phyloP scores from a whole-genome alignment of 2,329 filamentous ascomycete genomes.

The Aspergillus carbonarius region DNA sequence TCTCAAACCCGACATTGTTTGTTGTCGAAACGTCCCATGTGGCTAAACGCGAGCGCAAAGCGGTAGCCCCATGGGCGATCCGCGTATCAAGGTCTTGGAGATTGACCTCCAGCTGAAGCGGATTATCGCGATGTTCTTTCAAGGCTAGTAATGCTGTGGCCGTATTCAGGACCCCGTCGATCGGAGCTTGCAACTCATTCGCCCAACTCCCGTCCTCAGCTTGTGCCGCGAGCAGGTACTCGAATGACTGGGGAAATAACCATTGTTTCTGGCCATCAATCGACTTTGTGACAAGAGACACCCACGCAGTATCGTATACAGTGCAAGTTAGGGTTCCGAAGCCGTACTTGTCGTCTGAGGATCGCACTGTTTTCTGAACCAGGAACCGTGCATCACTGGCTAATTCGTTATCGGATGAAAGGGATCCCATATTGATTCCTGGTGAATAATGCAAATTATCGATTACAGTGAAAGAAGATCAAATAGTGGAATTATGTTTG shows the following conservation, averaged over 20 bases:
- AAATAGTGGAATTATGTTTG: too few relatives aligned
- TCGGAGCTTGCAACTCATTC: conserved; percentile 20
- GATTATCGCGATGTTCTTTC: conserved; percentile 7
- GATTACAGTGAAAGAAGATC: too few relatives aligned
- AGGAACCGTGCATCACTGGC: too few relatives aligned
- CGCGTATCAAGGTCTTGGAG: not conserved
- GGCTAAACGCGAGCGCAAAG: conserved; percentile 10
- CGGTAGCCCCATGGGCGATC: not conserved
- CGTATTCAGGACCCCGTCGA: conserved; percentile 38
- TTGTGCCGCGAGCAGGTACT: conserved; percentile 28
- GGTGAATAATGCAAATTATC: too few relatives aligned
- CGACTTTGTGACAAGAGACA: conserved; percentile 8
- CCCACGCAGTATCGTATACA: conserved; percentile 9
- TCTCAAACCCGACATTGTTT: conserved; percentile 37
- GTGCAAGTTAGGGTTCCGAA: too few relatives aligned
- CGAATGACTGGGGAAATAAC: conserved; percentile 36
- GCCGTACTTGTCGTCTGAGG: too few relatives aligned
- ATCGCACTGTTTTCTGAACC: too few relatives aligned
- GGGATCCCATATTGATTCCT: too few relatives aligned
- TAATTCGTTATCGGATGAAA: too few relatives aligned
- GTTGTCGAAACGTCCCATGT: conserved; percentile 30
- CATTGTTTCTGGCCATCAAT: conserved; percentile 11
- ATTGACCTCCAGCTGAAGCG: not conserved
- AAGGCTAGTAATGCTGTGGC: conserved; percentile 34
- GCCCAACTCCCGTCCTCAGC: conserved; percentile 29